A percentile compares a stretch with the other conserved stretches of the same genome.
Conservation (phyloP, 2,329 filamentous ascomycete genomes). For the Sporothrix euskadiensis region DNA sequence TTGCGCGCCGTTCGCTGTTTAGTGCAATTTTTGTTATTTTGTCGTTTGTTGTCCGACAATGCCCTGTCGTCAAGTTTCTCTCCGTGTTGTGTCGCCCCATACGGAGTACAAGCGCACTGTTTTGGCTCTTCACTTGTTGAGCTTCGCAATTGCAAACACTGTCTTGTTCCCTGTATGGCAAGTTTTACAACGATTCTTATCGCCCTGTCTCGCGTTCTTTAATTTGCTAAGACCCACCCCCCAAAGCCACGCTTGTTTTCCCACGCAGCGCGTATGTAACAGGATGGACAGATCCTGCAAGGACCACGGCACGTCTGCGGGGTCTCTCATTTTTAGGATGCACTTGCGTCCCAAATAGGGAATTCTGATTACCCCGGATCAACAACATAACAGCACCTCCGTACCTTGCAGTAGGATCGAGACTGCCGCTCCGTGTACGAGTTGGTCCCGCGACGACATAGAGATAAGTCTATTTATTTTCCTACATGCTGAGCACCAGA, state of each 20-base stretch:
- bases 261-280: neutral
- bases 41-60: too few species aligned
- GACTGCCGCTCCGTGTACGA: neutral
- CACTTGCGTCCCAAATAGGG: neutral
- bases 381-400: neutral
- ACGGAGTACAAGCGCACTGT: neutral
- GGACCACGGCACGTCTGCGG: neutral
- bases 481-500: neutral
- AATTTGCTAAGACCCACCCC: too few species aligned
- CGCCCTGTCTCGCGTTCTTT: too few species aligned
- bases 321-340: neutral
- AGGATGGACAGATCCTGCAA: neutral
- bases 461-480: neutral
- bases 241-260: neutral
- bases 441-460: neutral
- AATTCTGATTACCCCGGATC: constrained; percentile 17
- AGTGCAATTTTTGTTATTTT: too few species aligned
- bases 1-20: neutral
- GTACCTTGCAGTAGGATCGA: neutral
- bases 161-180: neutral
- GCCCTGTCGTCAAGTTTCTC: neutral
- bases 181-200: too few species aligned
- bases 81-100: neutral
- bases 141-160: neutral
- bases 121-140: neutral